Percentiles rank a stretch among this genome's conserved stretches.
Evolutionary conservation across 75 land plant species (phyloP).

Genomic region (Adiantum capillusveneris): DNA sequence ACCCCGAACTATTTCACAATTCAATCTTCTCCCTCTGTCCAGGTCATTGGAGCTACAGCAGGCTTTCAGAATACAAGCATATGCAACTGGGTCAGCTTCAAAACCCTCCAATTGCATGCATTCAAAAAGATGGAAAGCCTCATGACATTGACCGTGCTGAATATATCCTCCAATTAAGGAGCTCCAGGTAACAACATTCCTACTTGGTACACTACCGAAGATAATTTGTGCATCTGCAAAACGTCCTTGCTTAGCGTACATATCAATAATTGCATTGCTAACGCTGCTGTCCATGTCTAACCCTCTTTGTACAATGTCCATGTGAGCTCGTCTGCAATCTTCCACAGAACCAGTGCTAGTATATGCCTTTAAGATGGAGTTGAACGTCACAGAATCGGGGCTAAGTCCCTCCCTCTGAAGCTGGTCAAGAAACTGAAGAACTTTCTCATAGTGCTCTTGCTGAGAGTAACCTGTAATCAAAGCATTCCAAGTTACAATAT

Average conservation of each 20-base stretch:
- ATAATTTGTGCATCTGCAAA: constrained; percentile 35
- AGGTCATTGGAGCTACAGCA: constrained; percentile 23
- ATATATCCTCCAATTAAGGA: constrained; percentile 41
- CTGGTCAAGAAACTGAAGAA: constrained; percentile 7
- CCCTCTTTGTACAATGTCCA: constrained; percentile 32
- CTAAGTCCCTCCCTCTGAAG: constrained; percentile 8
- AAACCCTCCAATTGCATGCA: constrained; percentile 36
- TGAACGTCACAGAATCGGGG: constrained; percentile 11
- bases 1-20: neutral
- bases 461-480: constrained; percentile 9
- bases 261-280: constrained; percentile 53
- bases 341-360: constrained; percentile 32
- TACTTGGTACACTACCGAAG: constrained; percentile 36
- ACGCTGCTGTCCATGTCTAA: constrained; percentile 24
- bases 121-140: constrained; percentile 28
- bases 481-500: constrained; percentile 14
- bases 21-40: constrained; percentile 21
- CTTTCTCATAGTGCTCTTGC: neutral
- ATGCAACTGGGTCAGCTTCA: constrained; percentile 41
- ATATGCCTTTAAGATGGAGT: constrained; percentile 14
- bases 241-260: constrained; percentile 55
- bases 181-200: constrained; percentile 49
- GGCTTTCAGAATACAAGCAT: constrained; percentile 40
- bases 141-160: constrained; percentile 19
- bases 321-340: constrained; percentile 51